These are phyloP conservation scores for Cadophora malorum DNA, from an alignment of 2,329 filamentous ascomycete genomes.

Conservation along the genomic window DNA sequence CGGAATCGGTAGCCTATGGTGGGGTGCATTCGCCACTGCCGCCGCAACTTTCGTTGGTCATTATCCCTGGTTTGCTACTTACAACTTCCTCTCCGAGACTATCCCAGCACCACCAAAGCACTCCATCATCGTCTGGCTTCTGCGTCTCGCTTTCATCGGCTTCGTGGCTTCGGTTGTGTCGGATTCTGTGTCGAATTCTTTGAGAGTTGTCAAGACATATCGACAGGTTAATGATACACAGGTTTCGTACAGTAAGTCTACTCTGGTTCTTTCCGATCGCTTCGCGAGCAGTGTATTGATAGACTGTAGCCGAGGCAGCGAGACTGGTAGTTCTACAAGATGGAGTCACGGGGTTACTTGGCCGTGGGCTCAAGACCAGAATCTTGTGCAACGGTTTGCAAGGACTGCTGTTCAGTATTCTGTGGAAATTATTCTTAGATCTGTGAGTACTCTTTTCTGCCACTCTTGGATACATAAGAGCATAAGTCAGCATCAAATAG, in stretches of 20 bases:
- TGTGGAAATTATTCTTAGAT: constrained; percentile 57
- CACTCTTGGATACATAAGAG: not conserved
- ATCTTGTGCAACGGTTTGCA: constrained; percentile 57
- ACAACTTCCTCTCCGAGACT: constrained; percentile 51
- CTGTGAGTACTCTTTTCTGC: constrained; percentile 47
- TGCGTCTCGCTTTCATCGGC: constrained; percentile 52
- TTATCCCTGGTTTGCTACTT: constrained; percentile 58
- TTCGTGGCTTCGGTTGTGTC: constrained; percentile 55
- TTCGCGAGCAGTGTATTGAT: not conserved
- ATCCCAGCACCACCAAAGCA: constrained; percentile 51
- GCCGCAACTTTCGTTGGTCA: constrained; percentile 57
- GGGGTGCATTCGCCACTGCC: constrained; percentile 56
- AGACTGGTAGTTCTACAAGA: constrained; percentile 50
- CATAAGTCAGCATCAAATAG: not conserved
- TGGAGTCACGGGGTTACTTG: constrained; percentile 52
- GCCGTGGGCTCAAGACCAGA: constrained; percentile 54
- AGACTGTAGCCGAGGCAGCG: constrained; percentile 50
- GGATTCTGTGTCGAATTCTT: constrained; percentile 54
- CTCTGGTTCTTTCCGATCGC: not conserved
- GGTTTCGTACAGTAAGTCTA: constrained; percentile 52
- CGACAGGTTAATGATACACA: constrained; percentile 56
- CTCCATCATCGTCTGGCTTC: constrained; percentile 50
- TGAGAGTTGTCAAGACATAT: constrained; percentile 57
- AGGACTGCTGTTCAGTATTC: constrained; percentile 54
- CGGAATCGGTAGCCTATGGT: constrained; percentile 55